A percentile compares a stretch with the other conserved stretches of the same genome.
Evolutionary conservation across 1,139 yeast species (phyloP).

Genomic region (Magnusiomyces sp.): DNA sequence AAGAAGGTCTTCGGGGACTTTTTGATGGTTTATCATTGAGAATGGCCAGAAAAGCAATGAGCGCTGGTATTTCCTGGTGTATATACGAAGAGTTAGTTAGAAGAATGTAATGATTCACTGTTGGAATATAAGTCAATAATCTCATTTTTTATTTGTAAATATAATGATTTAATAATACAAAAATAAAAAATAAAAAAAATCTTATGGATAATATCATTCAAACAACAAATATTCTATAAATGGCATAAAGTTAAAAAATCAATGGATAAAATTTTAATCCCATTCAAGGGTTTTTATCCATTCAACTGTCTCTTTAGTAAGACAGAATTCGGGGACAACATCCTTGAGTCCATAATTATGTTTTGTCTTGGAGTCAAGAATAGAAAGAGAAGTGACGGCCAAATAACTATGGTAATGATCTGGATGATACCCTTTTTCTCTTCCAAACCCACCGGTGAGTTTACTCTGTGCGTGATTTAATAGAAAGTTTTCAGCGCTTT

Average conservation of each 20-base stretch:
- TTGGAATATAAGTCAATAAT: background rate
- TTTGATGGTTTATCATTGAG: slow-evolving; percentile 82
- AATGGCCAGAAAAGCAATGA: slow-evolving; percentile 73
- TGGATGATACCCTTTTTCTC: slow-evolving; percentile 54
- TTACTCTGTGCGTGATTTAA: slow-evolving; percentile 53
- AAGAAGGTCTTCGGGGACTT: slow-evolving; percentile 54
- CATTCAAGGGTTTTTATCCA: background rate
- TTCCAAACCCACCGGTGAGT: slow-evolving; percentile 76
- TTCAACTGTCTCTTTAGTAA: background rate
- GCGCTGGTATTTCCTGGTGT: slow-evolving; percentile 97
- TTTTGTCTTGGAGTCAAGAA: slow-evolving; percentile 16
- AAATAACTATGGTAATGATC: slow-evolving; percentile 37
- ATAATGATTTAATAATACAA: background rate
- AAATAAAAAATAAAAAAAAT: too few relatives aligned
- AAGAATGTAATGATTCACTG: slow-evolving; percentile 12
- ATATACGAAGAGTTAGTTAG: slow-evolving; percentile 77
- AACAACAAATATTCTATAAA: background rate
- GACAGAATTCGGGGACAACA: slow-evolving; percentile 1
- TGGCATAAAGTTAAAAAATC: background rate
- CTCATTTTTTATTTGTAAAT: background rate
- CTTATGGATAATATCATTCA: background rate
- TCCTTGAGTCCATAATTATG: background rate
- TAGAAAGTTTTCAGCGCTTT: slow-evolving; percentile 40
- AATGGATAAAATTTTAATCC: background rate
- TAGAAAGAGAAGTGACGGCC: slow-evolving; percentile 32